Conservation (phyloP, 768 basidiomycete genomes). For the Hericium erinaceus region DNA sequence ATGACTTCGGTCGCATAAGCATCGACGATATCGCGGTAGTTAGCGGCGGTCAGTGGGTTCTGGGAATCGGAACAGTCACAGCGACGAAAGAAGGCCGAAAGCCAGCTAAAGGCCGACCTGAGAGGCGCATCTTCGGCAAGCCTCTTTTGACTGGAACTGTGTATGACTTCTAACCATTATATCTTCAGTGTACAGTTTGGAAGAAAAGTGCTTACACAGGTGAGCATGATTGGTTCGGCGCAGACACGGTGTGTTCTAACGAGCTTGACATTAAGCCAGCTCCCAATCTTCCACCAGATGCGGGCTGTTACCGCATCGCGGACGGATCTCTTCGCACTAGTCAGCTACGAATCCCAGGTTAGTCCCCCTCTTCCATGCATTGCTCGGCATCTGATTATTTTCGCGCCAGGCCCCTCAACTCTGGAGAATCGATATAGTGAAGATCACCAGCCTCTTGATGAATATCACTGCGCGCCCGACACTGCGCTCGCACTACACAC, state of each 20-base stretch:
- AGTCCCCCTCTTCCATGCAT: background rate
- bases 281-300: slow-evolving; percentile 65
- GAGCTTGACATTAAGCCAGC: slow-evolving; percentile 35
- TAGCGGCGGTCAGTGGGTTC: slow-evolving; percentile 50
- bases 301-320: slow-evolving; percentile 58
- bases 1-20: slow-evolving; percentile 51
- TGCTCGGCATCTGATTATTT: background rate
- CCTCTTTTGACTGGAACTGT: background rate
- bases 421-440: slow-evolving; percentile 61
- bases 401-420: slow-evolving; percentile 55
- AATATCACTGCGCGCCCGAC: slow-evolving; percentile 22
- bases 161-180: background rate
- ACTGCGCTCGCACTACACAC: slow-evolving; percentile 63
- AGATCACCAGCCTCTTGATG: slow-evolving; percentile 37
- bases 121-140: slow-evolving; percentile 61
- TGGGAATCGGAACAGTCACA: slow-evolving; percentile 62
- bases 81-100: slow-evolving; percentile 51
- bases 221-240: slow-evolving; percentile 20
- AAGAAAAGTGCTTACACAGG: slow-evolving; percentile 56
- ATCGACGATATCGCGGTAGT: slow-evolving; percentile 66
- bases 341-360: slow-evolving; percentile 70
- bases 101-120: slow-evolving; percentile 59
- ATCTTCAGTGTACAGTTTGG: slow-evolving; percentile 53
- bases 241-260: slow-evolving; percentile 5
- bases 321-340: slow-evolving; percentile 50